Conservation (phyloP, 2,329 filamentous ascomycete species). For the Epichloe uncinata region DNA sequence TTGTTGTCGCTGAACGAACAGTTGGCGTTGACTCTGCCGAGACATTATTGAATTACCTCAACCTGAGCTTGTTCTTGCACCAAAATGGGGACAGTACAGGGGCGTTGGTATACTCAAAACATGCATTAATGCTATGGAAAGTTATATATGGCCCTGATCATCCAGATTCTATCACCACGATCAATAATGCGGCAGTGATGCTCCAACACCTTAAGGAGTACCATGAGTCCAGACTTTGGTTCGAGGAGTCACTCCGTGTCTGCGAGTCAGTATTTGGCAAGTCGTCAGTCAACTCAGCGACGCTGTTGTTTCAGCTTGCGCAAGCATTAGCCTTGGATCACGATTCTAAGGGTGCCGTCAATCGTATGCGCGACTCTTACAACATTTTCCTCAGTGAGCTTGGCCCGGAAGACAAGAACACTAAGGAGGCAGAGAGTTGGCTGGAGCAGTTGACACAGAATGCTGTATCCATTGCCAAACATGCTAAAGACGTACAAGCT, state of each 20-base stretch:
- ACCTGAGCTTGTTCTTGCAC: constrained; percentile 88
- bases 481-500: constrained; percentile 73
- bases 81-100: constrained; percentile 78
- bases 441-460: constrained; percentile 92
- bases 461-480: constrained; percentile 86
- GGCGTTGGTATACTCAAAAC: constrained; percentile 79
- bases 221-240: constrained; percentile 90
- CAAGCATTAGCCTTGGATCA: constrained; percentile 93
- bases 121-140: constrained; percentile 92
- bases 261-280: constrained; percentile 85
- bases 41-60: constrained; percentile 89
- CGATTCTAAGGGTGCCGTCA: constrained; percentile 82
- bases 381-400: constrained; percentile 86
- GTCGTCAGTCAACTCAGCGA: constrained; percentile 84
- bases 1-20: constrained; percentile 90
- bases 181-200: constrained; percentile 99
- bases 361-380: constrained; percentile 90
- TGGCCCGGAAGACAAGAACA: constrained; percentile 87
- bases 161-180: constrained; percentile 93
- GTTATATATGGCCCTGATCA: constrained; percentile 88
- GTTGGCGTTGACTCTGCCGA: constrained; percentile 88
- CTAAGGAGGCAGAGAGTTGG: constrained; percentile 95
- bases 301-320: constrained; percentile 90
- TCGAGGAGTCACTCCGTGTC: constrained; percentile 79
- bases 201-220: constrained; percentile 91